These are phyloP conservation scores for Penicillium sp. DNA, from an alignment of 2,329 filamentous ascomycete species.

Conservation along the genomic window DNA sequence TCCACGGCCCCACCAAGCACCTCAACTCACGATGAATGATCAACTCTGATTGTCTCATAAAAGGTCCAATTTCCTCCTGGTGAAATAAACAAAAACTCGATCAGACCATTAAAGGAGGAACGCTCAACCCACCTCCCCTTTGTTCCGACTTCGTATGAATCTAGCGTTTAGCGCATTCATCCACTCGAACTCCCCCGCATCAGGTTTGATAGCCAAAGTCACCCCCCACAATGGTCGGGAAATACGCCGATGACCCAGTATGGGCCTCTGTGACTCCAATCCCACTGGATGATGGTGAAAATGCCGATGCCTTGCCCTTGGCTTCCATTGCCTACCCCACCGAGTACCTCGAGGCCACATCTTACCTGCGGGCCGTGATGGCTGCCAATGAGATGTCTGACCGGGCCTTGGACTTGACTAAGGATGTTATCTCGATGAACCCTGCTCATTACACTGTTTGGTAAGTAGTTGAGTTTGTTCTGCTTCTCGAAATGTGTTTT, in stretches of 20 bases:
- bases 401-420: conserved; percentile 76
- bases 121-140: too few relatives aligned
- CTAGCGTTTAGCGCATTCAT: background rate
- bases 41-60: background rate
- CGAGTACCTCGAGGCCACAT: conserved; percentile 88
- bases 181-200: background rate
- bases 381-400: conserved; percentile 78
- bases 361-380: conserved; percentile 94
- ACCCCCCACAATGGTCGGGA: conserved; percentile 27
- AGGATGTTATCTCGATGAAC: conserved; percentile 88
- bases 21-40: conserved; percentile 1
- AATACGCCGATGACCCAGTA: conserved; percentile 65
- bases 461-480: conserved; percentile 44
- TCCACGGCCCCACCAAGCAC: conserved; percentile 22
- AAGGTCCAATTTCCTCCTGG: background rate
- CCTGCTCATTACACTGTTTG: conserved; percentile 98
- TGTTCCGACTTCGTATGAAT: background rate
- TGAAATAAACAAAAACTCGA: background rate
- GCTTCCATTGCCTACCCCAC: conserved; percentile 91
- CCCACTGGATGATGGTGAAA: conserved; percentile 74
- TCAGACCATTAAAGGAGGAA: background rate
- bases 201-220: conserved; percentile 11
- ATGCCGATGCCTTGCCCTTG: conserved; percentile 59
- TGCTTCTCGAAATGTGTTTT: background rate
- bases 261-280: conserved; percentile 88